These are phyloP conservation scores for Isabelozyma heimii DNA, from an alignment of 805 yeast genomes.

Conservation along the genomic window DNA sequence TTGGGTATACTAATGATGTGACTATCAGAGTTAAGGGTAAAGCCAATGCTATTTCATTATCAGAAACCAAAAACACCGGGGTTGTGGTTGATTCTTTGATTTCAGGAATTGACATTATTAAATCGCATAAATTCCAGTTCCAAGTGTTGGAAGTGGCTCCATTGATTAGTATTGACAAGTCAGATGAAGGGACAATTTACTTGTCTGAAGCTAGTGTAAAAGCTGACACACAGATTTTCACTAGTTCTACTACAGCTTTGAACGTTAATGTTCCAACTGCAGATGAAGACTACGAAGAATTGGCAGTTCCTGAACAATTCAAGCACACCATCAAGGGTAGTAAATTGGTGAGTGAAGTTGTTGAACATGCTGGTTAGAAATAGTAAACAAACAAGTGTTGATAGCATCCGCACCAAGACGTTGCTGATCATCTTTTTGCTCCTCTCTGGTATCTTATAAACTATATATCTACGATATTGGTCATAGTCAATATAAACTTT, in stretches of 20 bases:
- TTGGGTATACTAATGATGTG: constrained; percentile 72
- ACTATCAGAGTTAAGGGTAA: constrained; percentile 87
- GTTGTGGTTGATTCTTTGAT: constrained; percentile 81
- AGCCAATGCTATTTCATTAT: constrained; percentile 81
- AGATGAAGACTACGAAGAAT: constrained; percentile 74
- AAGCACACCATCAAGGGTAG: constrained; percentile 67
- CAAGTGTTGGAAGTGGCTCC: constrained; percentile 85
- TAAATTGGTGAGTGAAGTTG: constrained; percentile 64
- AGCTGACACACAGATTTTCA: constrained; percentile 64
- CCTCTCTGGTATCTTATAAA: too few relatives aligned
- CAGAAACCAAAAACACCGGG: constrained; percentile 69
- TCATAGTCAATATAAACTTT: too few relatives aligned
- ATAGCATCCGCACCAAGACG: background rate
- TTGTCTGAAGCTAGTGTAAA: constrained; percentile 68
- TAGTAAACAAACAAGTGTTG: background rate
- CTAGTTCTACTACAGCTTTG: constrained; percentile 81
- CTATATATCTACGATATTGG: too few relatives aligned
- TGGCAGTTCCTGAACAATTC: constrained; percentile 90
- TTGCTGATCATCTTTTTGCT: background rate
- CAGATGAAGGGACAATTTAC: constrained; percentile 82
- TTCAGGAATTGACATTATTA: constrained; percentile 85
- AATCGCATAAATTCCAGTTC: constrained; percentile 74
- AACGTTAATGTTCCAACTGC: constrained; percentile 79
- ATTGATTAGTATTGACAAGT: constrained; percentile 81
- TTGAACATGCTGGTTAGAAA: constrained; percentile 72